These are phyloP conservation scores for Aurantiochytrium sp. DNA, from an alignment of 108 stramenopile species.

Conservation along the genomic window DNA sequence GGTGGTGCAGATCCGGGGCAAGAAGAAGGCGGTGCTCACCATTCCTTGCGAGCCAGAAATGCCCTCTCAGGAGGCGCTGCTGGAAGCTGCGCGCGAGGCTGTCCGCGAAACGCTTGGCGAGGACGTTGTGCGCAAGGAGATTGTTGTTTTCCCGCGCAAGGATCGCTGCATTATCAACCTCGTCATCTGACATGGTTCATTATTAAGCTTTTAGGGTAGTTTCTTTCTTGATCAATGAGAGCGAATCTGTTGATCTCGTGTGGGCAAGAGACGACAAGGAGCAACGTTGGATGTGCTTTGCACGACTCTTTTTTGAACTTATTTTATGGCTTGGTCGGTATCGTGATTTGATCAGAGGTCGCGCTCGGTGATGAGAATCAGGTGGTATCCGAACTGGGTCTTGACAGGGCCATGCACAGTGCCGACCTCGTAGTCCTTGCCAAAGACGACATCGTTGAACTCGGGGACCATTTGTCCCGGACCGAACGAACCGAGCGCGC, in stretches of 20 bases:
- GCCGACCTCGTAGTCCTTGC: conserved; percentile 2
- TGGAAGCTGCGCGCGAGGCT: not conserved
- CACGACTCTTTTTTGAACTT: no score
- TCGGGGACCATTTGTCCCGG: conserved; percentile 25
- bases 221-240: no score
- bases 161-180: not conserved
- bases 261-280: no score
- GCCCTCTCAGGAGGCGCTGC: not conserved
- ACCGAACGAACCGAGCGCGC: conserved; percentile 17
- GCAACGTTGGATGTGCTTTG: no score
- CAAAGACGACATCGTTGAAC: conserved; percentile 19
- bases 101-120: not conserved
- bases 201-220: no score
- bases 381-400: conserved; percentile 26
- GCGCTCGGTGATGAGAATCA: conserved; percentile 14
- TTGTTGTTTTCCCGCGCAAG: not conserved
- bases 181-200: not conserved
- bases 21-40: conserved; percentile 77
- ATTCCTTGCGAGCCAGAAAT: conserved; percentile 64
- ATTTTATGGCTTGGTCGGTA: not conserved
- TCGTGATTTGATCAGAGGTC: not conserved
- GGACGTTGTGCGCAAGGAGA: not conserved
- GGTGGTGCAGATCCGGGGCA: conserved; percentile 95
- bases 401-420: conserved; percentile 20
- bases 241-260: no score